Percentiles rank a stretch among this genome's conserved stretches.
These are phyloP conservation scores for Exophiala dermatitidis DNA, from an alignment of 2,329 filamentous ascomycete genomes.

Conservation along the genomic window DNA sequence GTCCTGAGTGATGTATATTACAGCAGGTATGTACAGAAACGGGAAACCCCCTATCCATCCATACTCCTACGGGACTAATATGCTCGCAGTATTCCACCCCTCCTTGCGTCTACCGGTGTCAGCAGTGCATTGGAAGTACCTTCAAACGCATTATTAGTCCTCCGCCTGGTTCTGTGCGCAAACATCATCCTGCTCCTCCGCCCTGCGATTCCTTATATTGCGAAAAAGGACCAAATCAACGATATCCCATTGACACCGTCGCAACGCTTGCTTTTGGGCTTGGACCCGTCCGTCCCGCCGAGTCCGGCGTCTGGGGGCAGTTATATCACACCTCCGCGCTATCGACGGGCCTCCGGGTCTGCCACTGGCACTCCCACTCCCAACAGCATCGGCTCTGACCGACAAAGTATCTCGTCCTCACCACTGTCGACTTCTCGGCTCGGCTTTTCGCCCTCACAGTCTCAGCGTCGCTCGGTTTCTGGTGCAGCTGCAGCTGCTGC, in stretches of 20 bases:
- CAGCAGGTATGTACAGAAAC: slow-evolving; percentile 14
- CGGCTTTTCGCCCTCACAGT: slow-evolving; percentile 32
- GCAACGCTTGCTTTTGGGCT: slow-evolving; percentile 76
- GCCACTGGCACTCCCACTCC: slow-evolving; percentile 37
- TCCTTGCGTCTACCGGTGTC: slow-evolving; percentile 33
- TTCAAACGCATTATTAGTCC: slow-evolving; percentile 44
- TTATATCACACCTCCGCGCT: slow-evolving; percentile 63
- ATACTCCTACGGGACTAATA: slow-evolving; percentile 2
- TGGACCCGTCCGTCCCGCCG: slow-evolving; percentile 60
- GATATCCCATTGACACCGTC: slow-evolving; percentile 89
- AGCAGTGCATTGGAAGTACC: slow-evolving; percentile 31
- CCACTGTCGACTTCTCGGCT: slow-evolving; percentile 20
- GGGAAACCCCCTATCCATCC: too few species aligned
- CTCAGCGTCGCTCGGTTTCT: slow-evolving; percentile 32
- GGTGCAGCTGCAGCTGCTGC: slow-evolving; percentile 28
- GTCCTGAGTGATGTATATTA: slow-evolving; percentile 30
- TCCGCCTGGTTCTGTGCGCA: slow-evolving; percentile 57
- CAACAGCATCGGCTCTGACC: slow-evolving; percentile 36
- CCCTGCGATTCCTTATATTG: slow-evolving; percentile 54
- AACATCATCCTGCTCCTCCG: slow-evolving; percentile 66
- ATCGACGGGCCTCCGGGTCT: slow-evolving; percentile 31
- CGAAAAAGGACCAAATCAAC: slow-evolving; percentile 65
- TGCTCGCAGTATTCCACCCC: slow-evolving; percentile 30
- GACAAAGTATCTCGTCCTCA: slow-evolving; percentile 30
- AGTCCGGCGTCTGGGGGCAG: slow-evolving; percentile 37